phyloP scores from a whole-genome alignment of 208 protist species.

The Trypanosoma platydactyli region DNA sequence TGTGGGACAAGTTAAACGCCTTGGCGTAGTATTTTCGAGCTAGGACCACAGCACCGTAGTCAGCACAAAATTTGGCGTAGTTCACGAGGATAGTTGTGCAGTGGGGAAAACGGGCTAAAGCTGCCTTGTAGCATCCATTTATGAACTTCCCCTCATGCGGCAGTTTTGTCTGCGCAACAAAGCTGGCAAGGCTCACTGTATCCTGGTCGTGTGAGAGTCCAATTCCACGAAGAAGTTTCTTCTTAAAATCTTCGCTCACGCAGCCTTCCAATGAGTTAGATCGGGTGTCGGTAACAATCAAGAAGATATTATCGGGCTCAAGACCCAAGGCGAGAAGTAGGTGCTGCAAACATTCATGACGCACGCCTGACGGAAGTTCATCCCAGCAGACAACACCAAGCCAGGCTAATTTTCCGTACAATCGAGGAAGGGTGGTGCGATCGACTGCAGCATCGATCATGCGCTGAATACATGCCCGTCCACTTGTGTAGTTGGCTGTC shows the following conservation, averaged over 20 bases:
- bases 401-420: slow-evolving; percentile 40
- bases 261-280: slow-evolving; percentile 1
- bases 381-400: slow-evolving; percentile 45
- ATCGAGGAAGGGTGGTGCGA: slow-evolving; percentile 9
- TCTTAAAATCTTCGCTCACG: slow-evolving; percentile 30
- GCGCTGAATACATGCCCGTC: slow-evolving; percentile 51
- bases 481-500: slow-evolving; percentile 58
- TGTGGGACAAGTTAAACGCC: slow-evolving; percentile 52
- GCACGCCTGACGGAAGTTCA: slow-evolving; percentile 32
- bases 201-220: slow-evolving; percentile 51
- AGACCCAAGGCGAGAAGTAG: slow-evolving; percentile 47
- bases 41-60: slow-evolving; percentile 45
- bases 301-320: slow-evolving; percentile 9
- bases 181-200: slow-evolving; percentile 65
- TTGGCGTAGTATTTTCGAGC: slow-evolving; percentile 72
- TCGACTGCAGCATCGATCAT: slow-evolving; percentile 22
- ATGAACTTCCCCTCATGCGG: slow-evolving; percentile 49
- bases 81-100: slow-evolving; percentile 68
- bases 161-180: slow-evolving; percentile 66
- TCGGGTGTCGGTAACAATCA: slow-evolving; percentile 20
- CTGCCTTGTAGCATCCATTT: slow-evolving; percentile 63
- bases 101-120: slow-evolving; percentile 53
- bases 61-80: slow-evolving; percentile 78
- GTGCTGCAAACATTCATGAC: slow-evolving; percentile 58
- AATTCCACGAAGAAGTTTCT: slow-evolving; percentile 55